Evolutionary conservation across 116 monocot genomes (phyloP).

Genomic region (Zostera marina): DNA sequence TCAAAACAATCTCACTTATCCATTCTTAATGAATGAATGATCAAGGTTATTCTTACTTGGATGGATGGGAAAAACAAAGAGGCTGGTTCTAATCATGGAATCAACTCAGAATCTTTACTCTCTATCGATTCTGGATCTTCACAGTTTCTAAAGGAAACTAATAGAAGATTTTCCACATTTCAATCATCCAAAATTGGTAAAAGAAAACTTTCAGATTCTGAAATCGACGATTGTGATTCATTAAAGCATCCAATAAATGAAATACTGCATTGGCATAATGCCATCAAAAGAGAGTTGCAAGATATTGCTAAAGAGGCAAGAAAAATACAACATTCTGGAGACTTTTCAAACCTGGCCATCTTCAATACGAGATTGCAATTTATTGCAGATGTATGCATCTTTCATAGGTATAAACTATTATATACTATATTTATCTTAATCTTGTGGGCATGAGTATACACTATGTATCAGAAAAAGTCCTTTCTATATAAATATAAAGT

Average conservation of each 20-base stretch:
- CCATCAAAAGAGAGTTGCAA: conserved; percentile 67
- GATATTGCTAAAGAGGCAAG: conserved; percentile 80
- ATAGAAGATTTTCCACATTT: conserved; percentile 17
- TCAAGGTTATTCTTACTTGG: conserved; percentile 91
- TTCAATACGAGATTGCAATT: conserved; percentile 88
- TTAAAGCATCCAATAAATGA: conserved; percentile 95
- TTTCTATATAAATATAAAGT: too few species aligned
- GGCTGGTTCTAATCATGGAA: background rate
- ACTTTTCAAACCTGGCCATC: conserved; percentile 60
- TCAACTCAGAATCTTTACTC: conserved; percentile 3
- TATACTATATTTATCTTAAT: too few species aligned
- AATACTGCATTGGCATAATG: conserved; percentile 94
- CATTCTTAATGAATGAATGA: conserved; percentile 9
- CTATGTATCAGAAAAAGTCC: too few species aligned
- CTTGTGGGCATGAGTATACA: too few species aligned
- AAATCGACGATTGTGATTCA: conserved; percentile 11
- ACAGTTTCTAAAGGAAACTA: conserved; percentile 2
- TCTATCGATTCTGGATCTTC: conserved; percentile 8
- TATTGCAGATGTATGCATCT: conserved; percentile 96
- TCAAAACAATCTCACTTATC: background rate
- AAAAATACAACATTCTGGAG: conserved; percentile 71
- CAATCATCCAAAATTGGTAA: conserved; percentile 33
- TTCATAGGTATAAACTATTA: conserved; percentile 58
- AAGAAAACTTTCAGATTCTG: conserved; percentile 34
- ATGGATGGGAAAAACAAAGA: conserved; percentile 45